Percentiles rank a stretch among this genome's conserved stretches.
Conservation (phyloP, 257 asterid species). For the Cruciata laevipes region DNA sequence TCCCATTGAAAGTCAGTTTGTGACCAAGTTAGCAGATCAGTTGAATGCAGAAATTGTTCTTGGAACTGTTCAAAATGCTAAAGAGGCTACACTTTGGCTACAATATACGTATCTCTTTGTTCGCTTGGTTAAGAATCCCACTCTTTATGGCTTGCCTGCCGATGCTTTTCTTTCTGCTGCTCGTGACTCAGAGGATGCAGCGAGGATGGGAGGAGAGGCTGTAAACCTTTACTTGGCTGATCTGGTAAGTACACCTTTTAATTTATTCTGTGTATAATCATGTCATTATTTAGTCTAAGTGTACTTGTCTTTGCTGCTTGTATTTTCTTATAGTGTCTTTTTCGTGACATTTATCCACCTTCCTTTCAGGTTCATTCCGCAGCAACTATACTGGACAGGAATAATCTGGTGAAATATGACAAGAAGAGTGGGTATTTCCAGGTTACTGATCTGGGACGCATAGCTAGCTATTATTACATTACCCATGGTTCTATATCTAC, state of each 20-base stretch:
- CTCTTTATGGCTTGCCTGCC: conserved; percentile 33
- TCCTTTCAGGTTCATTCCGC: conserved; percentile 38
- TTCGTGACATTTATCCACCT: conserved; percentile 6
- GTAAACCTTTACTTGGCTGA: conserved; percentile 9
- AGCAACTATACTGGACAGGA: conserved; percentile 38
- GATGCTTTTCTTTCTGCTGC: conserved; percentile 20
- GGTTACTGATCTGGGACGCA: conserved; percentile 44
- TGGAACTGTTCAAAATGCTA: conserved; percentile 39
- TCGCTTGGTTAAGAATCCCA: conserved; percentile 39
- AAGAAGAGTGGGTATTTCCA: conserved; percentile 44
- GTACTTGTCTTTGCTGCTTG: too few relatives aligned
- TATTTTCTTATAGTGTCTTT: neutral
- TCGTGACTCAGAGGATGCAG: conserved; percentile 15
- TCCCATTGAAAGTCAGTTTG: conserved; percentile 40
- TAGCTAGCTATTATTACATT: conserved; percentile 39
- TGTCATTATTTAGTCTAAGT: too few relatives aligned
- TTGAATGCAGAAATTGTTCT: conserved; percentile 44
- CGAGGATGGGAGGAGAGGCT: conserved; percentile 1
- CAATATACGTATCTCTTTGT: conserved; percentile 37
- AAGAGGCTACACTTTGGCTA: conserved; percentile 40
- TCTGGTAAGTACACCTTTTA: conserved; percentile 10
- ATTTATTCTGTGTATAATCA: too few relatives aligned
- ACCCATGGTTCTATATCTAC: conserved; percentile 44
- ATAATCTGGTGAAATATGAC: conserved; percentile 35
- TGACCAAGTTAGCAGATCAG: conserved; percentile 41